These are phyloP conservation scores for Schizophyllum amplum DNA, from an alignment of 1,284 basidiomycete species.

Conservation along the genomic window DNA sequence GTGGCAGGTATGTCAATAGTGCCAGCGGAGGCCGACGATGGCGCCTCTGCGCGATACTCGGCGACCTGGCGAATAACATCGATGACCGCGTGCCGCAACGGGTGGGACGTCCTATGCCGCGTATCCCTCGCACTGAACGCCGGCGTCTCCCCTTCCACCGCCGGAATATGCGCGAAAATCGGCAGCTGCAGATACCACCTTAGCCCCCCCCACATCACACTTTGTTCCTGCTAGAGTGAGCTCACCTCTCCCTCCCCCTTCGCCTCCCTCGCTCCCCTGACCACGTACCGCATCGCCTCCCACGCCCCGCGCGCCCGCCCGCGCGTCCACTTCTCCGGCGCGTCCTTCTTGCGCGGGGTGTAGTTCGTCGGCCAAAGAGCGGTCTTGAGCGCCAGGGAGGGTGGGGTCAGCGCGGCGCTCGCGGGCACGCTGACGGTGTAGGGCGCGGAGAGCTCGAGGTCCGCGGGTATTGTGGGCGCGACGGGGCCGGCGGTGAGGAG, in stretches of 20 bases:
- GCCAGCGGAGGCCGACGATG: not conserved
- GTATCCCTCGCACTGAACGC: slow-evolving; percentile 65
- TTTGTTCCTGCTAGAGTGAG: too few species aligned
- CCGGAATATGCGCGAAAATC: slow-evolving; percentile 66
- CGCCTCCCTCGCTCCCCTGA: slow-evolving; percentile 44
- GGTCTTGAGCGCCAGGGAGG: slow-evolving; percentile 61
- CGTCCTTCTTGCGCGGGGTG: slow-evolving; percentile 64
- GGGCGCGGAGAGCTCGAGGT: slow-evolving; percentile 35
- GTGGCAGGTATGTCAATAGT: not conserved
- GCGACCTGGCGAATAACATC: slow-evolving; percentile 68
- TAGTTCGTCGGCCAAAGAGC: slow-evolving; percentile 78
- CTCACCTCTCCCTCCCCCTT: slow-evolving; percentile 46
- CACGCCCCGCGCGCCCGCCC: slow-evolving; percentile 65
- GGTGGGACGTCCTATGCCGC: slow-evolving; percentile 57
- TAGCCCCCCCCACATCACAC: slow-evolving; percentile 13
- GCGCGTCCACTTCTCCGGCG: slow-evolving; percentile 59
- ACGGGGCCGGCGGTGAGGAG: slow-evolving; percentile 36
- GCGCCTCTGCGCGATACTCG: slow-evolving; percentile 36
- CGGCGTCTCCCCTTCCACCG: slow-evolving; percentile 17
- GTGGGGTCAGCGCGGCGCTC: slow-evolving; percentile 61
- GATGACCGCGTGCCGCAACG: slow-evolving; percentile 76
- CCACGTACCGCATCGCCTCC: slow-evolving; percentile 51
- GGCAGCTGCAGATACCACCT: slow-evolving; percentile 46
- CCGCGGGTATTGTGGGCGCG: slow-evolving; percentile 29
- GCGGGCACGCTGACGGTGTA: slow-evolving; percentile 61